Conservation (phyloP, 768 basidiomycete genomes). For the Mycena filopes region DNA sequence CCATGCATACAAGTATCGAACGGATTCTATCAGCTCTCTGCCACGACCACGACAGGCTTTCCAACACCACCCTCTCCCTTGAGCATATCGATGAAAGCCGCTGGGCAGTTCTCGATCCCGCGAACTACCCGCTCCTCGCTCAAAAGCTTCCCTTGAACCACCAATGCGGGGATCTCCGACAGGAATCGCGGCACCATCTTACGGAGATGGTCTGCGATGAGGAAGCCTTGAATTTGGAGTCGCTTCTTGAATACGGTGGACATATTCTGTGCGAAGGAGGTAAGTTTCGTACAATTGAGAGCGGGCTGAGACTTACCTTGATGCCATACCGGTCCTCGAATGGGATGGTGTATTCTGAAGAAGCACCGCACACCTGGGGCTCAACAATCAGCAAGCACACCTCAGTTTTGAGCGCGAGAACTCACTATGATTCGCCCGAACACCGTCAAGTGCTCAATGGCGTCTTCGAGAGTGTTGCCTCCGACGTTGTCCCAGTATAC, state of each 20-base stretch:
- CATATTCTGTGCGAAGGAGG: slow-evolving; percentile 31
- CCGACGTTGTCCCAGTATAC: slow-evolving; percentile 54
- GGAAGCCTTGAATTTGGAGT: slow-evolving; percentile 43
- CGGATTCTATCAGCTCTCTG: too few species aligned
- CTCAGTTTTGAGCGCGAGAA: not conserved
- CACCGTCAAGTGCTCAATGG: slow-evolving; percentile 46
- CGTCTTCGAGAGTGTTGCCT: slow-evolving; percentile 53
- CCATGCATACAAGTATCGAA: too few species aligned
- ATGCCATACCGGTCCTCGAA: slow-evolving; percentile 27
- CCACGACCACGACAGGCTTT: slow-evolving; percentile 49
- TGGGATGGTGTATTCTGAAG: slow-evolving; percentile 27
- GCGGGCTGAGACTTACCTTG: too few species aligned
- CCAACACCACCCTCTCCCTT: slow-evolving; percentile 46
- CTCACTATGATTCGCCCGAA: slow-evolving; percentile 55
- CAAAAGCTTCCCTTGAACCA: slow-evolving; percentile 42
- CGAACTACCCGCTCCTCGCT: slow-evolving; percentile 43
- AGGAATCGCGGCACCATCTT: slow-evolving; percentile 42
- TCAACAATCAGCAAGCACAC: slow-evolving; percentile 10
- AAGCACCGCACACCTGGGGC: slow-evolving; percentile 28
- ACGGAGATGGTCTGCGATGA: slow-evolving; percentile 37
- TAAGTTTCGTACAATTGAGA: not conserved
- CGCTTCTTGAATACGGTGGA: slow-evolving; percentile 35
- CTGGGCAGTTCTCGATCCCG: slow-evolving; percentile 44
- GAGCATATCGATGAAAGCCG: slow-evolving; percentile 47
- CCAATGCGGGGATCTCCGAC: slow-evolving; percentile 36